These are phyloP conservation scores for Podospora sp. DNA, from an alignment of 495 filamentous ascomycete genomes.

Conservation along the genomic window DNA sequence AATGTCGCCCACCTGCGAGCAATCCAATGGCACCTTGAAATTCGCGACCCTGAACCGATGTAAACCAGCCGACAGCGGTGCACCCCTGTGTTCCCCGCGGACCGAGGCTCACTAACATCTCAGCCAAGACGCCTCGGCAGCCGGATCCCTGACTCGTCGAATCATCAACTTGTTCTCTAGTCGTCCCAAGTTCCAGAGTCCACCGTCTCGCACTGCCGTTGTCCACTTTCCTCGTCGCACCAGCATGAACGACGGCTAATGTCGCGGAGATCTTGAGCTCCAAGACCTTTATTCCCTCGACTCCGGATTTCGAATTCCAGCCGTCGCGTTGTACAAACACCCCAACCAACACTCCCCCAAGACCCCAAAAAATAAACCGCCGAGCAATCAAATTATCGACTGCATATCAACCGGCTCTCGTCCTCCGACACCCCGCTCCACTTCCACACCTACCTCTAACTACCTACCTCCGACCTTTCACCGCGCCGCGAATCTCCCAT, in stretches of 20 bases:
- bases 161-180: neutral
- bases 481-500: neutral
- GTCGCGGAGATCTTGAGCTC: neutral
- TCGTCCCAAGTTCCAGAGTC: neutral
- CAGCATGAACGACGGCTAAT: slow-evolving; percentile 6
- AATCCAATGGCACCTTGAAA: neutral
- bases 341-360: slow-evolving; percentile 5
- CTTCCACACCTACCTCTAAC: neutral
- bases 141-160: neutral
- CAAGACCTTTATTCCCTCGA: neutral
- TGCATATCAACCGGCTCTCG: neutral
- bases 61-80: neutral
- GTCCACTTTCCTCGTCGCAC: neutral
- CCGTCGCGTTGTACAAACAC: neutral
- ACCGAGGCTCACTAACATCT: neutral
- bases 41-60: neutral
- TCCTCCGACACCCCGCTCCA: neutral
- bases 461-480: neutral
- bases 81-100: neutral
- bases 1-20: neutral
- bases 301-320: slow-evolving; percentile 6
- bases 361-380: neutral
- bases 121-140: neutral
- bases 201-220: slow-evolving; percentile 4
- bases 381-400: slow-evolving; percentile 4